Conservation (phyloP, 805 yeast species). For the Vanderwaltozyma tropicalis region DNA sequence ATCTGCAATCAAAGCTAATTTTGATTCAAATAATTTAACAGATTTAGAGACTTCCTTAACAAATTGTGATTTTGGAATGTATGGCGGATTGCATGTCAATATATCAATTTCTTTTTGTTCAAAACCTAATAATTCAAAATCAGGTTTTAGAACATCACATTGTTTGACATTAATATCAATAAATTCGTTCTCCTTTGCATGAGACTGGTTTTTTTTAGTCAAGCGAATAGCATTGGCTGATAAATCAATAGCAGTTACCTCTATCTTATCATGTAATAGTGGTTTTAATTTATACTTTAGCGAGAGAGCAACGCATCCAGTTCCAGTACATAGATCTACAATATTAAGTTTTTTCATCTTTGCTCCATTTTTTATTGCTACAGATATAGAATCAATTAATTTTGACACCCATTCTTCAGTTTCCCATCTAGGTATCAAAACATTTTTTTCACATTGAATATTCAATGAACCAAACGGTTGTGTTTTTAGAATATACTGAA, state of each 20-base stretch:
- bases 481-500: constrained; percentile 74
- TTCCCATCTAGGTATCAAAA: constrained; percentile 87
- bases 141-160: not conserved
- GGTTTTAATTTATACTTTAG: constrained; percentile 28
- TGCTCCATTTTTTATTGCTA: not conserved
- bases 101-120: constrained; percentile 32
- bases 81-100: constrained; percentile 86
- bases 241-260: constrained; percentile 42
- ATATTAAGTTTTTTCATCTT: constrained; percentile 18
- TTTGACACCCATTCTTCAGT: constrained; percentile 81
- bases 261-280: not conserved
- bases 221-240: constrained; percentile 42
- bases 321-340: constrained; percentile 75
- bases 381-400: constrained; percentile 26
- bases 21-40: constrained; percentile 67
- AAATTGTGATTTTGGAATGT: constrained; percentile 35
- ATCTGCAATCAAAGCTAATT: constrained; percentile 68
- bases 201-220: constrained; percentile 36
- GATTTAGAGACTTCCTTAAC: constrained; percentile 45
- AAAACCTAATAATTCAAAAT: not conserved
- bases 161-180: not conserved
- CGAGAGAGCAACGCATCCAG: constrained; percentile 73
- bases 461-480: constrained; percentile 78
- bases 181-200: too few relatives aligned
- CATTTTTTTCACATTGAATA: constrained; percentile 49